Percentiles rank a stretch among this genome's conserved stretches.
Conservation (phyloP, 805 yeast genomes). For the Lipomyces yamanashiensis region DNA sequence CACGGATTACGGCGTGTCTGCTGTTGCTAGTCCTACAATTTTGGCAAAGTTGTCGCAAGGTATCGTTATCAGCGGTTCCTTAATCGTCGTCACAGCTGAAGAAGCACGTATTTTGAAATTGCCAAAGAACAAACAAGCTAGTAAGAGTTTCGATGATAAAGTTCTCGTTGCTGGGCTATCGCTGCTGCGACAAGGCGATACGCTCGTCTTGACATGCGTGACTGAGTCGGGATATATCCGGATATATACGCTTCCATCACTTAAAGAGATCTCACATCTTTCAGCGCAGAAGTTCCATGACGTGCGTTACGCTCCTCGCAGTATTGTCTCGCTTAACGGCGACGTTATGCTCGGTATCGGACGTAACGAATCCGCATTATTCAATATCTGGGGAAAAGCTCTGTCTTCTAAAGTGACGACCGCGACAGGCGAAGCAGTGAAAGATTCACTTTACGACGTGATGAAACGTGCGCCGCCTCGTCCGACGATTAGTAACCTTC, state of each 20-base stretch:
- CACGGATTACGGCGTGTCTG: conserved; percentile 63
- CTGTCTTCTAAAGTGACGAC: conserved; percentile 10
- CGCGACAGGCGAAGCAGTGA: conserved; percentile 34
- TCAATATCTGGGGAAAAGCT: conserved; percentile 56
- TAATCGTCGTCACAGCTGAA: conserved; percentile 58
- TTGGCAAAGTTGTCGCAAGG: conserved; percentile 68
- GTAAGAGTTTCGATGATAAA: conserved; percentile 60
- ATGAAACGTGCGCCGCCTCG: conserved; percentile 72
- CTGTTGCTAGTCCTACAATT: conserved; percentile 62
- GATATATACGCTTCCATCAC: conserved; percentile 39
- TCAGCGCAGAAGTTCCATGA: conserved; percentile 35
- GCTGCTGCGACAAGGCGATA: conserved; percentile 50
- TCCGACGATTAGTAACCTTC: conserved; percentile 77
- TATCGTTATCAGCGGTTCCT: conserved; percentile 61
- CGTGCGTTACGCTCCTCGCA: conserved; percentile 32
- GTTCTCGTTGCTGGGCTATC: conserved; percentile 59
- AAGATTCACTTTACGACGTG: conserved; percentile 72
- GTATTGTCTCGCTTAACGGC: conserved; percentile 51
- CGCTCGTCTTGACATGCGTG: conserved; percentile 53
- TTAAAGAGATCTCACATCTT: conserved; percentile 32
- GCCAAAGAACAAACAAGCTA: conserved; percentile 66
- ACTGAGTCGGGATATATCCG: conserved; percentile 55
- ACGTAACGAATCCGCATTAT: conserved; percentile 57
- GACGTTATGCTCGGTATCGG: conserved; percentile 56
- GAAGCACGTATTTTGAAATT: conserved; percentile 68